phyloP scores from a whole-genome alignment of 2,329 filamentous ascomycete genomes.

The Fusarium protoensiforme region DNA sequence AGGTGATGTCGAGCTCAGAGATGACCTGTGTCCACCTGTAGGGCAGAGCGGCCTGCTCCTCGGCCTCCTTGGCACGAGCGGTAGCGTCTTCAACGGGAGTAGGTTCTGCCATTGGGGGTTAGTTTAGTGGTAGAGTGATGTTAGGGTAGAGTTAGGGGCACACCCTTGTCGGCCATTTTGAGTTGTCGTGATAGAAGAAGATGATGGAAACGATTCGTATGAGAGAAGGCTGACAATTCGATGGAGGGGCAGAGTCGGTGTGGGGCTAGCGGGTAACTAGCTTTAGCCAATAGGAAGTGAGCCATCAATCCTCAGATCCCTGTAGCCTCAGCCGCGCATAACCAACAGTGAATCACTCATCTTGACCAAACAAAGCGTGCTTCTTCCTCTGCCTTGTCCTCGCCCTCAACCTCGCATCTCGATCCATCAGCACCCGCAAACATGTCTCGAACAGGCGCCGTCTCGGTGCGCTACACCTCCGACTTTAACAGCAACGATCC shows the following conservation, averaged over 20 bases:
- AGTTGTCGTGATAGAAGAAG: slow-evolving; percentile 2
- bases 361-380: slow-evolving; percentile 5
- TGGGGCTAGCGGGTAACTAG: neutral
- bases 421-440: neutral
- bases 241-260: slow-evolving; percentile 38
- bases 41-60: slow-evolving; percentile 89
- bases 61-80: slow-evolving; percentile 76
- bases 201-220: slow-evolving; percentile 30
- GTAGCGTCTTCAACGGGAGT: slow-evolving; percentile 68
- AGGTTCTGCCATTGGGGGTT: slow-evolving; percentile 54
- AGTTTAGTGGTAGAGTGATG: neutral
- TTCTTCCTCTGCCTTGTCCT: neutral
- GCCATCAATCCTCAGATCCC: slow-evolving; percentile 6
- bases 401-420: neutral
- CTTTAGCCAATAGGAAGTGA: slow-evolving; percentile 33
- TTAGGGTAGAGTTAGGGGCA: neutral
- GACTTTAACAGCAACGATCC: slow-evolving; percentile 13
- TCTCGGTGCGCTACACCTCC: slow-evolving; percentile 45
- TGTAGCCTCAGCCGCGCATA: slow-evolving; percentile 41
- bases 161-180: slow-evolving; percentile 57
- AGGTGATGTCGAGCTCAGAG: slow-evolving; percentile 82
- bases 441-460: slow-evolving; percentile 46
- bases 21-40: slow-evolving; percentile 99
- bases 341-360: slow-evolving; percentile 24
- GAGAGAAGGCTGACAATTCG: slow-evolving; percentile 45